A percentile compares a stretch with the other conserved stretches of the same genome.
phyloP scores from a whole-genome alignment of 495 filamentous ascomycete genomes.

The Aspergillus ellipticus region DNA sequence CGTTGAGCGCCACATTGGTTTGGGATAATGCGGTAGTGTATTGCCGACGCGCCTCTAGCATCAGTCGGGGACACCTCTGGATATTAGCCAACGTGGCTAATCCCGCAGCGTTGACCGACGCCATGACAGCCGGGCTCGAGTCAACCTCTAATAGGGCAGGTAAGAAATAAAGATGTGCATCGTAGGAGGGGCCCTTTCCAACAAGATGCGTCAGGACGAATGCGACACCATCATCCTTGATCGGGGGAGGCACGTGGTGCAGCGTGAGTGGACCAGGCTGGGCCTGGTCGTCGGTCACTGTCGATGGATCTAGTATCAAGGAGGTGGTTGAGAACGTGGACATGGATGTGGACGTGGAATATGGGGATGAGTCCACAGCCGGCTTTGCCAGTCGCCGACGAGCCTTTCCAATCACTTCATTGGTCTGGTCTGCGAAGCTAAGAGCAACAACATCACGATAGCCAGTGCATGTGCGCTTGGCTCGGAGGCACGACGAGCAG shows the following conservation, averaged over 20 bases:
- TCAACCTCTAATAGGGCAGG: background rate
- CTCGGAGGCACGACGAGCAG: constrained; percentile 26
- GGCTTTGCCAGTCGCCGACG: background rate
- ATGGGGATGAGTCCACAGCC: background rate
- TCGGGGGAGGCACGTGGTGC: background rate
- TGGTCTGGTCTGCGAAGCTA: constrained; percentile 19
- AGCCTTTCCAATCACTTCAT: constrained; percentile 12
- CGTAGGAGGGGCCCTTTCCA: background rate
- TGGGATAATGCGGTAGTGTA: constrained; percentile 19
- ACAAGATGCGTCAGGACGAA: constrained; percentile 10
- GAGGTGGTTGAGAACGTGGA: too few relatives aligned
- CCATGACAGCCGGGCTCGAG: background rate
- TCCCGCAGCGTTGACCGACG: constrained; percentile 12
- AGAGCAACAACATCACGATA: constrained; percentile 20
- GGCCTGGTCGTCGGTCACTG: background rate
- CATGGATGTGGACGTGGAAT: too few relatives aligned
- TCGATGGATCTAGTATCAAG: background rate
- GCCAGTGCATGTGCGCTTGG: constrained; percentile 23
- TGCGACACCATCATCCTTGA: constrained; percentile 3
- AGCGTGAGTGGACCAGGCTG: background rate
- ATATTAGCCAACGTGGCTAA: constrained; percentile 15
- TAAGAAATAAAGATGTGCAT: constrained; percentile 4
- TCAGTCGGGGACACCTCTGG: constrained; percentile 4
- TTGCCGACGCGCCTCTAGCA: constrained; percentile 12
- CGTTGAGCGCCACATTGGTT: constrained; percentile 18